Base-by-base conservation (phyloP, 768 basidiomycete genomes). In the Phallus indusiatus region DNA sequence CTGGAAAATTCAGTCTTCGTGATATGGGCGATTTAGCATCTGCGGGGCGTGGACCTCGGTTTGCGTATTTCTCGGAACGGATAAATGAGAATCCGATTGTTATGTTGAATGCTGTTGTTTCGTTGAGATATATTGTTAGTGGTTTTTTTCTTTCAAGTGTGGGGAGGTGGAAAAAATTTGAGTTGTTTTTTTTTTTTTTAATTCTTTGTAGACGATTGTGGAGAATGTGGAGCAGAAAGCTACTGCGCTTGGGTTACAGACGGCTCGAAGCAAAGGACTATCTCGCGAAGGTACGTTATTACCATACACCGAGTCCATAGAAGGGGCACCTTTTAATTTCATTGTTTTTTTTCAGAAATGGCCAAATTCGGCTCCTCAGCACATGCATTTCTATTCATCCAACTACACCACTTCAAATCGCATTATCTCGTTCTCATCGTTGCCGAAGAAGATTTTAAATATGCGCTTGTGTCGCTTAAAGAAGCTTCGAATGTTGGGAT, bases 391-490 rank as follows among this genome's bases (percentile, higher is more conserved):
- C 75, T 94, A 22, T 93, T 84, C 70, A 86, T 94, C 61, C 85
- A 88, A 64, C 78, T 94, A 8, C 68, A 83, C 47, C 86, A 81
- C 60, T 91, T 90, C 66, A 84, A 87, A 1, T 79, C 74, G 49
- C 88, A 94, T 68, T 93, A 91, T 68, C 82, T 96, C 46, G 89
- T 91, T 11, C 78, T 94, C 22, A 85, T 92, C 47, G 81, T 93
- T 62, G 83, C 84, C 0, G 86, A 91, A 60, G 78, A 84, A 50
- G 81, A 84, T 54, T 86, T 92, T 65, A 82, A 83, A 51, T 94
- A 87, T 67, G 94, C 91, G 7, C 76, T 95, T 42, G 85, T 95
- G 55, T 83, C 82, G 8, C 83, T 83, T 53, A 76, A 79, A 63
- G 72, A 79, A 7, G 67, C 82, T 14, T 67, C 76, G 0, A 81